phyloP scores from a whole-genome alignment of 805 yeast species.

The Candida andamanensis region DNA sequence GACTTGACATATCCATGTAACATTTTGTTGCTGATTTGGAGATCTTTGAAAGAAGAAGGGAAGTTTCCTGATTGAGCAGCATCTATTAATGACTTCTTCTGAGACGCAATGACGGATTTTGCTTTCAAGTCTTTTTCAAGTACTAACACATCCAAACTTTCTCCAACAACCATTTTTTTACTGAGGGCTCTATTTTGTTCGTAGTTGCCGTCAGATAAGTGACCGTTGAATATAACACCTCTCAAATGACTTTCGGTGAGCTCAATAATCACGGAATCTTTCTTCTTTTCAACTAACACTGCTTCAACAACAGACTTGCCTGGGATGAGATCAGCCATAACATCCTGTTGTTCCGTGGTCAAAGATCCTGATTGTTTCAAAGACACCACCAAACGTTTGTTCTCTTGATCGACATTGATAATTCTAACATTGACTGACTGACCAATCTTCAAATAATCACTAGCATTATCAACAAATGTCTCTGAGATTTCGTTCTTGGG shows the following conservation, averaged over 20 bases:
- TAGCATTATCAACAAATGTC: conserved; percentile 71
- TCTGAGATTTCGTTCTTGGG: conserved; percentile 90
- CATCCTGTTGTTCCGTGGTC: conserved; percentile 42
- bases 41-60: conserved; percentile 59
- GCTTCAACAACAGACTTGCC: conserved; percentile 62
- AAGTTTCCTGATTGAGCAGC: conserved; percentile 52
- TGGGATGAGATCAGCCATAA: conserved; percentile 44
- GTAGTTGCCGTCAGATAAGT: conserved; percentile 68
- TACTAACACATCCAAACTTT: conserved; percentile 54
- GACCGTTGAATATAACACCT: conserved; percentile 72
- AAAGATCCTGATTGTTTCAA: conserved; percentile 60
- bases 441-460: conserved; percentile 73
- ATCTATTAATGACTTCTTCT: conserved; percentile 60
- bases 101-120: conserved; percentile 56
- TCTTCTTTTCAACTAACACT: conserved; percentile 65
- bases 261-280: conserved; percentile 67
- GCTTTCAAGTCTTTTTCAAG: conserved; percentile 62
- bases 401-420: conserved; percentile 47
- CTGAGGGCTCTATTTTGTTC: conserved; percentile 65
- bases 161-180: conserved; percentile 62
- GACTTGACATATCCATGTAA: conserved; percentile 75
- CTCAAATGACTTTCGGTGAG: conserved; percentile 46
- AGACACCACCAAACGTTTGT: conserved; percentile 61
- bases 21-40: conserved; percentile 35
- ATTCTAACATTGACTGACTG: conserved; percentile 77